Conservation (phyloP, 768 basidiomycete genomes). For the Tremella fuciformis region DNA sequence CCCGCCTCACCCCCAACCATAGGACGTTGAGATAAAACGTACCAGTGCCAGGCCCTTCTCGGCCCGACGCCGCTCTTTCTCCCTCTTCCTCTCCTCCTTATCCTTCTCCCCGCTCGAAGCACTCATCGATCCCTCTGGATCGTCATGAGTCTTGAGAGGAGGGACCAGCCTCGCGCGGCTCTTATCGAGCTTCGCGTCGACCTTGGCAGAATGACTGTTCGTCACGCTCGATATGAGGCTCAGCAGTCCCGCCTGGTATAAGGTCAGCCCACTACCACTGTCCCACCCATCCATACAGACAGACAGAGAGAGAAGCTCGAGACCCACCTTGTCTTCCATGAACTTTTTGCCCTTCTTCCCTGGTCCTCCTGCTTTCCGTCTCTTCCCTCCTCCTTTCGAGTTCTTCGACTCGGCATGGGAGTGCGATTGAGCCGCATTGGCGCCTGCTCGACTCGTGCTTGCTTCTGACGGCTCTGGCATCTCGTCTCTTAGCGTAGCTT, state of each 20-base stretch:
- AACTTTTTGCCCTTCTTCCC: slow-evolving; percentile 3
- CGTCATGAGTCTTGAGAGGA: neutral
- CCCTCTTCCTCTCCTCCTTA: neutral
- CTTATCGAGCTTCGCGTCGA: neutral
- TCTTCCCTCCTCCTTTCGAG: neutral
- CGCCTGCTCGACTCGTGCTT: no score
- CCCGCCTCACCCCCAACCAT: neutral
- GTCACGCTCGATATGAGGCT: neutral
- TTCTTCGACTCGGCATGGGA: neutral
- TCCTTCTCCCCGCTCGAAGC: neutral
- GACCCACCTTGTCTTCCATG: slow-evolving; percentile 1
- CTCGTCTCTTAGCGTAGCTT: no score
- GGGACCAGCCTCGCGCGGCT: neutral
- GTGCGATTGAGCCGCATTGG: no score
- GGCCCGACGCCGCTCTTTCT: neutral
- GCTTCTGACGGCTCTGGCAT: no score
- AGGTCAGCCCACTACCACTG: neutral
- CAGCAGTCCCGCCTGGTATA: neutral
- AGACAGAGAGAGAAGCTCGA: no score
- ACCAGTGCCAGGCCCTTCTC: slow-evolving; percentile 1
- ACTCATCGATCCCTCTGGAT: neutral
- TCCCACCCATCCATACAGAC: no score
- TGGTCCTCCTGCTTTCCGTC: neutral
- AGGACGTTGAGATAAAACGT: neutral
- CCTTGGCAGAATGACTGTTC: neutral